Evolutionary conservation across 2,329 filamentous ascomycete species (phyloP).

Genomic region (Colletotrichum euphorbiae): DNA sequence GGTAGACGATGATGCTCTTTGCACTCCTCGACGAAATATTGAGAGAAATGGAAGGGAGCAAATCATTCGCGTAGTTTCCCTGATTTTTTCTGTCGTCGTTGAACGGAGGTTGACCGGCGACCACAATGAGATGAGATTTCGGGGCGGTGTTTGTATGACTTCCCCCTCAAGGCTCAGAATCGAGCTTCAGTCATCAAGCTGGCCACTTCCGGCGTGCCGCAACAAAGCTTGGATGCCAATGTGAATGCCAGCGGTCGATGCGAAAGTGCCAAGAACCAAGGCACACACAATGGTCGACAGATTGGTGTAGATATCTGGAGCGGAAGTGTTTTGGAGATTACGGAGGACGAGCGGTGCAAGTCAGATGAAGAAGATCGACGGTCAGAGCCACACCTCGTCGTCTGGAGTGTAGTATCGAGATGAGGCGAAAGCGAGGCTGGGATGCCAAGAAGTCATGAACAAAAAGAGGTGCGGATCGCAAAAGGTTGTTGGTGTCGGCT

Average conservation of each 20-base stretch:
- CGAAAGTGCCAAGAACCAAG: constrained; percentile 32
- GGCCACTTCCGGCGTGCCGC: background rate
- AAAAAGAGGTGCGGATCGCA: constrained; percentile 1
- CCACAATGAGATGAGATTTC: background rate
- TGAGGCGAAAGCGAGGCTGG: constrained; percentile 13
- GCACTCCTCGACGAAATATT: background rate
- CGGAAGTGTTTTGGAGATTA: background rate
- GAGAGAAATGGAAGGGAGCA: background rate
- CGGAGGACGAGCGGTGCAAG: constrained; percentile 10
- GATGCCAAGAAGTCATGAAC: constrained; percentile 23
- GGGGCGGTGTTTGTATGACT: background rate
- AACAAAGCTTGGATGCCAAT: constrained; percentile 32
- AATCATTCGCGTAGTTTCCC: background rate
- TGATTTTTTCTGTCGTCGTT: background rate
- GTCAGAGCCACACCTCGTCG: background rate
- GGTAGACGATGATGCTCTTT: background rate
- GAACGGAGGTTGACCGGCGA: background rate
- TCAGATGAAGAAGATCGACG: constrained; percentile 12
- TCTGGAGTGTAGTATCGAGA: background rate
- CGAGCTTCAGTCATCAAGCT: constrained; percentile 7
- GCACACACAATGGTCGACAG: constrained; percentile 24
- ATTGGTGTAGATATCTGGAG: background rate
- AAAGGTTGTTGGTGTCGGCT: constrained; percentile 3
- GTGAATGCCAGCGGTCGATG: constrained; percentile 18
- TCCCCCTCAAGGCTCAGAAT: too few species aligned